Base-by-base conservation (phyloP, 805 yeast genomes). In the Saccharomycopsis sp. region DNA sequence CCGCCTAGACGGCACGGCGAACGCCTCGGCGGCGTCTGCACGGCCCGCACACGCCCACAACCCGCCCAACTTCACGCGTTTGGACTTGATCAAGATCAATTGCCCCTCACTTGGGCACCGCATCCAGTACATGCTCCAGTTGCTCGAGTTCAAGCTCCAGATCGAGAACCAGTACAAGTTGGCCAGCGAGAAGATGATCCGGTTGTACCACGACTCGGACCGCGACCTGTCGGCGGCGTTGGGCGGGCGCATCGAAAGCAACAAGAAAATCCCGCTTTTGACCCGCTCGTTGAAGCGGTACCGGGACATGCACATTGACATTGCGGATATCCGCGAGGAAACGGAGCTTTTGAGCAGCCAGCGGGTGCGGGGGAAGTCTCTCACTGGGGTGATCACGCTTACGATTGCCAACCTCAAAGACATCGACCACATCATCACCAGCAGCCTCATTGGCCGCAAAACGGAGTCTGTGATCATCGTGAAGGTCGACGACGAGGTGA, bases 61-160 rank as follows among this genome's bases (percentile, higher is more conserved):
- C 16, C 54, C 61, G 15, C 60, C 60, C 15, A 61, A 61, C 51
- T 61, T 61, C 57, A 81, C 92, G 0, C 78, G 88, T 20, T 74
- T 88, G 63, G 99, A 94, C 69, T 76, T 94, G 57, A 79, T 90
- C 68, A 91, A 91, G 65, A 91, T 90, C 67, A 97, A 94, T 66
- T 89, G 97, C 65, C 97, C 97, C 0, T 89, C 96, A 0, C 75
- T 94, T 64, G 97, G 97, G 9, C 97, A 94, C 66, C 82, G 94
- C 62, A 94, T 94, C 67, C 97, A 90, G 71, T 85, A 89, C 65
- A 91, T 94, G 98, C 79, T 92, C 57, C 97, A 91, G 72, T 96
- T 91, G 71, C 77, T 94, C 60, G 97, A 91, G 68, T 91, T 92
- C 71, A 94, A 94, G 71, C 78, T 92, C 51, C 94, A 92, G 67